These are phyloP conservation scores for Rusavskia elegans DNA, from an alignment of 495 filamentous ascomycete genomes.

Conservation along the genomic window DNA sequence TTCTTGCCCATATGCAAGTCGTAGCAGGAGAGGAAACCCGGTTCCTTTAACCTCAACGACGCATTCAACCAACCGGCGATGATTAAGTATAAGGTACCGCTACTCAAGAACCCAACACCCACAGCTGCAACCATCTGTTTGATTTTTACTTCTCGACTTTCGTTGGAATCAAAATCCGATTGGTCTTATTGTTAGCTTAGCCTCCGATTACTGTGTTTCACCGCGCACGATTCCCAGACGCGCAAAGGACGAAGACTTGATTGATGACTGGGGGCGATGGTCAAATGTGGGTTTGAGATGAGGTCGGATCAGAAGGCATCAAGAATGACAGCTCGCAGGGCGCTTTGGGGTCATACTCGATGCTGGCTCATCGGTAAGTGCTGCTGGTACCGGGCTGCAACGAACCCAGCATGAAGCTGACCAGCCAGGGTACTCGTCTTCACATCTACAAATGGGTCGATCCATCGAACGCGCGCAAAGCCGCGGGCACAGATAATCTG, in stretches of 20 bases:
- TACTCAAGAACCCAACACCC: too few relatives aligned
- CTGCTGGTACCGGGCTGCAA: background rate
- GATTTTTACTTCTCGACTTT: too few relatives aligned
- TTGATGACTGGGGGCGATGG: background rate
- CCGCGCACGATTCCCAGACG: too few relatives aligned
- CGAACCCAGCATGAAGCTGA: background rate
- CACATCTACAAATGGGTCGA: conserved; percentile 90
- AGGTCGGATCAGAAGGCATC: background rate
- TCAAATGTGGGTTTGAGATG: background rate
- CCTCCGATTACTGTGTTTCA: too few relatives aligned
- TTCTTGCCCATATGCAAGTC: too few relatives aligned
- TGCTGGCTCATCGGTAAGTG: conserved; percentile 49
- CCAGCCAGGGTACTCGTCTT: conserved; percentile 63
- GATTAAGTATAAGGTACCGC: too few relatives aligned
- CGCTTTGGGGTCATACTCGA: conserved; percentile 53
- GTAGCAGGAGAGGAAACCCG: too few relatives aligned
- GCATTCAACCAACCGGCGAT: too few relatives aligned
- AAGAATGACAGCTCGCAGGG: conserved; percentile 20
- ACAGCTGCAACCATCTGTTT: too few relatives aligned
- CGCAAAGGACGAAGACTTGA: background rate
- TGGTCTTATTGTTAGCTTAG: too few relatives aligned
- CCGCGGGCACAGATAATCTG: conserved; percentile 42
- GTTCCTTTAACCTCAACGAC: too few relatives aligned
- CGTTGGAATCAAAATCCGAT: too few relatives aligned
- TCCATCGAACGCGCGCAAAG: conserved; percentile 45